A percentile compares a stretch with the other conserved stretches of the same genome.
These are phyloP conservation scores for Xylariales sp. DNA, from an alignment of 2,329 filamentous ascomycete genomes.

Conservation along the genomic window DNA sequence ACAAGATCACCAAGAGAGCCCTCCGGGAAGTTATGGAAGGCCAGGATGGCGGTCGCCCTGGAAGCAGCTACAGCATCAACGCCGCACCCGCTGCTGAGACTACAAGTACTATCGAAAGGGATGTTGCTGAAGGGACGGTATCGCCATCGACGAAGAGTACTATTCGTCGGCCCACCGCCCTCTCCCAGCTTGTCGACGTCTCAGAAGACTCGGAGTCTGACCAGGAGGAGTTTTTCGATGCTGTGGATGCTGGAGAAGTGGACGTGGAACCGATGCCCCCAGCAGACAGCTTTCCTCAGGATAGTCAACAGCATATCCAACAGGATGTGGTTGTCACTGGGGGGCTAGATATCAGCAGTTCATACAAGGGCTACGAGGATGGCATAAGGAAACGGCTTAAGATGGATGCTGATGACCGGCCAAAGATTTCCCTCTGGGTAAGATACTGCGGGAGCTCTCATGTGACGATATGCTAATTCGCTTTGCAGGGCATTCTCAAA, in stretches of 20 bases:
- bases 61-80: conserved; percentile 25
- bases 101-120: conserved; percentile 31
- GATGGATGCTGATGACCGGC: conserved; percentile 86
- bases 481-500: conserved; percentile 78
- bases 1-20: conserved; percentile 82
- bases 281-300: conserved; percentile 33
- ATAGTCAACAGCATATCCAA: conserved; percentile 42
- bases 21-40: conserved; percentile 76
- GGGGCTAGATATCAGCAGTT: conserved; percentile 63
- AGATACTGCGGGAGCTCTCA: conserved; percentile 24
- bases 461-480: conserved; percentile 18
- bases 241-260: conserved; percentile 87
- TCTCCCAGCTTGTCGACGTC: conserved; percentile 67
- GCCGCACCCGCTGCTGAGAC: conserved; percentile 21
- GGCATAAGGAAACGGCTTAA: conserved; percentile 74
- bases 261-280: conserved; percentile 67
- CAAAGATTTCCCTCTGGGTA: conserved; percentile 95
- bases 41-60: conserved; percentile 29
- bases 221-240: conserved; percentile 95
- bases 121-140: conserved; percentile 28
- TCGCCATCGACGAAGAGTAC: conserved; percentile 36
- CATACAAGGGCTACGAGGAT: conserved; percentile 89
- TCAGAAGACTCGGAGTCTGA: conserved; percentile 74
- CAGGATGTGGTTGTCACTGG: conserved; percentile 43
- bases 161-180: conserved; percentile 56